Evolutionary conservation across 257 asterid species (phyloP).

Genomic region (Solanum sitiens): DNA sequence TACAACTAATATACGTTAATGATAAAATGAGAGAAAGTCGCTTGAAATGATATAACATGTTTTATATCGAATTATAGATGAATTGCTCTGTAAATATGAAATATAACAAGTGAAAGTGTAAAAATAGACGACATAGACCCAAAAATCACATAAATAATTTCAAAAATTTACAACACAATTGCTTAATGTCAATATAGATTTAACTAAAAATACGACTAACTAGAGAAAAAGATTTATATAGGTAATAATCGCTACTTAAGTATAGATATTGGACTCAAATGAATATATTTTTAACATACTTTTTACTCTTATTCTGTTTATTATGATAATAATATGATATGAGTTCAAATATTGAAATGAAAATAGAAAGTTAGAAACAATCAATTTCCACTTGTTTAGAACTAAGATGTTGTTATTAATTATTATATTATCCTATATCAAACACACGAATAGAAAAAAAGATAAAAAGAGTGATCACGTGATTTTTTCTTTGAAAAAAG

Average conservation of each 20-base stretch:
- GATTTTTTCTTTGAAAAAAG: neutral
- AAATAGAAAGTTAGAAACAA: neutral
- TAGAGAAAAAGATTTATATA: neutral
- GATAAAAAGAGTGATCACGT: neutral
- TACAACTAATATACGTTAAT: neutral
- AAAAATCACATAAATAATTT: neutral
- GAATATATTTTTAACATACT: neutral
- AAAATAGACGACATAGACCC: neutral
- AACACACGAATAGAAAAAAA: neutral
- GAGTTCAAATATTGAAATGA: neutral
- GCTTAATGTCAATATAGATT: neutral
- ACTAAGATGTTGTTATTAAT: neutral
- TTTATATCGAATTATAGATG: neutral
- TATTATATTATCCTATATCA: neutral
- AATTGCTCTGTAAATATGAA: neutral
- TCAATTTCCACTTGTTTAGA: neutral
- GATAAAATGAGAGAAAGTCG: neutral
- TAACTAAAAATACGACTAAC: neutral
- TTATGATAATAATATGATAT: neutral
- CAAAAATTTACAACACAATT: rapidly evolving
- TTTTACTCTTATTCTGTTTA: neutral
- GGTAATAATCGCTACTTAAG: neutral
- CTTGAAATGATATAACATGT: neutral
- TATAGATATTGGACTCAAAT: neutral
- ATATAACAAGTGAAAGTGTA: neutral